phyloP scores from a whole-genome alignment of 148 eudicot genomes.

The Cornus kousa region DNA sequence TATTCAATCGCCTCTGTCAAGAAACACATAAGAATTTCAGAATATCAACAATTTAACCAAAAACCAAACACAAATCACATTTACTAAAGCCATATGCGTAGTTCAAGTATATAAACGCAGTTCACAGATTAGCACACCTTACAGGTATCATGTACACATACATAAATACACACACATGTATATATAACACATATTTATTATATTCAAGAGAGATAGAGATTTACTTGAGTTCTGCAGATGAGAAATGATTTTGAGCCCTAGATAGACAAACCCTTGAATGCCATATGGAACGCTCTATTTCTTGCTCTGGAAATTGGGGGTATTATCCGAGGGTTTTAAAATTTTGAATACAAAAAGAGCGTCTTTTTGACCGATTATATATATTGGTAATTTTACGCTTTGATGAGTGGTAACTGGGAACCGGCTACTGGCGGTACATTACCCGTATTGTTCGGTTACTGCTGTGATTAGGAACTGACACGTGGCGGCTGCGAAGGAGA shows the following conservation, averaged over 20 bases:
- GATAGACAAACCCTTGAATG: background rate
- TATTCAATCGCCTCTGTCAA: slow-evolving; percentile 6
- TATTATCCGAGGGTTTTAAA: background rate
- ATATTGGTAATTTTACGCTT: too few species aligned
- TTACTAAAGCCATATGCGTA: background rate
- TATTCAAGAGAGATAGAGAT: background rate
- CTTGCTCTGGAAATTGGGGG: too few species aligned
- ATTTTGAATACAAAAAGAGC: background rate
- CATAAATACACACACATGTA: too few species aligned
- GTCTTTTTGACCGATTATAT: background rate
- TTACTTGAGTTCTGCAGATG: background rate
- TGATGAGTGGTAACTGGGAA: too few species aligned
- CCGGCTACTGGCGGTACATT: too few species aligned
- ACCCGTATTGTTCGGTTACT: too few species aligned
- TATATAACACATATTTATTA: too few species aligned
- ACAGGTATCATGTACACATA: background rate
- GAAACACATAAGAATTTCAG: slow-evolving; percentile 9
- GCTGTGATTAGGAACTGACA: too few species aligned
- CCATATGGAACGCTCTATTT: too few species aligned
- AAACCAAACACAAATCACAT: background rate
- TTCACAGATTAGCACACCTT: background rate
- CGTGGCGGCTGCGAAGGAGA: too few species aligned
- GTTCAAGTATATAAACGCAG: background rate
- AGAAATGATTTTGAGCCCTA: background rate
- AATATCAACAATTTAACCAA: slow-evolving; percentile 1